Base-by-base conservation (phyloP, 768 basidiomycete species). In the Suillus paluster region DNA sequence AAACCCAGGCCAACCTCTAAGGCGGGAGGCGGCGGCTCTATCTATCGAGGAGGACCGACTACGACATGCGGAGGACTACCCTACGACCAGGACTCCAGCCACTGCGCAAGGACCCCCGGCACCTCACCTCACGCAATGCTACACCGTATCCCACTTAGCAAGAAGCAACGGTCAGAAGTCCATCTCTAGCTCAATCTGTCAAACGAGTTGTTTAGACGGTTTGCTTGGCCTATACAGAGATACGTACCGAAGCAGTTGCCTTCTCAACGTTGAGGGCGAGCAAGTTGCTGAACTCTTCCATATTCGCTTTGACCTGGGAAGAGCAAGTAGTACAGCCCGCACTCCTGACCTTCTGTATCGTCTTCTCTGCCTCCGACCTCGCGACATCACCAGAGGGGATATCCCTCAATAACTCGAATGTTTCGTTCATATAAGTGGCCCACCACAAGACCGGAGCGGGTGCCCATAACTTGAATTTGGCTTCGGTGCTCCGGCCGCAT, bases 271-370 rank as follows among this genome's bases (percentile, higher is more conserved):
- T 61, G 15, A 17, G 27, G 3, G 39, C 42, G 23, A 62, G 30
- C 17, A 72, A 10, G 4, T 44, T 44, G 1, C 25, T 25, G 25
- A 71, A 64, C 9, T 66, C 61, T 11, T 46, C 61, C 70, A 71
- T 68, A 1, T 58, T 63, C 17, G 55, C 49, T 2, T 45, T 17
- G 2, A 72, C 21, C n/a, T 10, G 36, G 0, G 49, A 27, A 21
- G 61, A 58, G 39, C 69, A 70, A 23, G 2, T 1, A 1, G 0
- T 0, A 41, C 67, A 70, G 21, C 50, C 39, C 5, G 1, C 21
- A 1, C 19, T 17, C 36, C 53, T 62, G 2, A 65, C 62, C 0
- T 1, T 3, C 27, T 58, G 54, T 19, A 57, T 59, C 46, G 19
- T 39, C 21, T 33, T 41, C 33, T n/a, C 27, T 36, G 11, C 46